These are phyloP conservation scores for Harringtonia lauricola DNA, from an alignment of 2,329 filamentous ascomycete species.

Conservation along the genomic window DNA sequence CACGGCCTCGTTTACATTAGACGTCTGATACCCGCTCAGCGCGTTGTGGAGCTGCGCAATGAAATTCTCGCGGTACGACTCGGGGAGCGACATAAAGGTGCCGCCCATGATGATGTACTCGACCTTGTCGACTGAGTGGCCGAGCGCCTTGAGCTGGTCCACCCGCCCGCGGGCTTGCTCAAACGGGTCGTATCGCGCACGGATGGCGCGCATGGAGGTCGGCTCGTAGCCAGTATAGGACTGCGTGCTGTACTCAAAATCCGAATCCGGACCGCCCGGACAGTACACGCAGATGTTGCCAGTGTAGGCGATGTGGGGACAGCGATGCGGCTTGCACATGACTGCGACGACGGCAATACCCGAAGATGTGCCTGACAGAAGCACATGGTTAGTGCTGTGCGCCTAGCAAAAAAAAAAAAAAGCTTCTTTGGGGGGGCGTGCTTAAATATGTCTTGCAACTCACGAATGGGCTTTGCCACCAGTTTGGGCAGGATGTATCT, in stretches of 20 bases:
- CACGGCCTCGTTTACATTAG: constrained; percentile 90
- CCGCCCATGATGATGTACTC: constrained; percentile 99
- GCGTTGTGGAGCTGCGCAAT: constrained; percentile 96
- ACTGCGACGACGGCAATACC: constrained; percentile 97
- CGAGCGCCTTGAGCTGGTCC: constrained; percentile 90
- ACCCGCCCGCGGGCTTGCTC: constrained; percentile 93
- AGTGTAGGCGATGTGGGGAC: constrained; percentile 95
- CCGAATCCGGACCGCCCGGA: constrained; percentile 91
- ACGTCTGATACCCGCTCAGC: constrained; percentile 88
- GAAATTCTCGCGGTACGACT: constrained; percentile 84
- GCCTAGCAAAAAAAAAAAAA: neutral
- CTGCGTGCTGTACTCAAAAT: constrained; percentile 98
- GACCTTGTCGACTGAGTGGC: constrained; percentile 96
- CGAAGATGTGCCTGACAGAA: constrained; percentile 64
- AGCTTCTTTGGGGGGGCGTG: no score
- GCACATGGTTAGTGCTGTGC: neutral
- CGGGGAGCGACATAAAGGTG: constrained; percentile 93
- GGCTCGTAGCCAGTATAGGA: constrained; percentile 98
- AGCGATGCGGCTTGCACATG: constrained; percentile 98
- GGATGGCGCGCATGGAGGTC: constrained; percentile 95
- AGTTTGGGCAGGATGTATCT: constrained; percentile 96
- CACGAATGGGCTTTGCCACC: constrained; percentile 91
- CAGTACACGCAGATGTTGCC: constrained; percentile 99
- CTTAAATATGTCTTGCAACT: constrained; percentile 21
- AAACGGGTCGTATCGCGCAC: constrained; percentile 93